Evolutionary conservation across 2,329 filamentous ascomycete species (phyloP).

Genomic region (Lasiodiplodia sp.): DNA sequence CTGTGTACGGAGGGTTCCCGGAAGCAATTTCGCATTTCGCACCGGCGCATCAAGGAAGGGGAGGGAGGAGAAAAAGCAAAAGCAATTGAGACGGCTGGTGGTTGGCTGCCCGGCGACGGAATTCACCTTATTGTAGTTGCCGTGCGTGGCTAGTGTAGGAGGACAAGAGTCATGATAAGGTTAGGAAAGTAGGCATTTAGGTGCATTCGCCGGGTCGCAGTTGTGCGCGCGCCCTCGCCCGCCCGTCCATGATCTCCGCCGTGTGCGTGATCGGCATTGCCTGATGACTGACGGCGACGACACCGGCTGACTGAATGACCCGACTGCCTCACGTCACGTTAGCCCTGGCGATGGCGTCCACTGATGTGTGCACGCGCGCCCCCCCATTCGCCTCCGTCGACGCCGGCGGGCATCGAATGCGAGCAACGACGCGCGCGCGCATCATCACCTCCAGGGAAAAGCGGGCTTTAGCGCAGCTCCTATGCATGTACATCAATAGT

Average conservation of each 20-base stretch:
- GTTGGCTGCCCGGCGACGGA: slow-evolving; percentile 2
- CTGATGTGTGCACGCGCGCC: too few species aligned
- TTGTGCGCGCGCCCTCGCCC: not conserved
- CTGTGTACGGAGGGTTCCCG: not conserved
- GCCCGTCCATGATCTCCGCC: too few species aligned
- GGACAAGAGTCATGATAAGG: not conserved
- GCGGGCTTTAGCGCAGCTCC: not conserved
- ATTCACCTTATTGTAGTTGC: not conserved
- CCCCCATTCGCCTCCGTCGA: not conserved
- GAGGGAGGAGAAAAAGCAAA: not conserved
- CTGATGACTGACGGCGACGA: not conserved
- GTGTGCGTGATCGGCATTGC: not conserved
- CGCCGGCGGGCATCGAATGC: not conserved
- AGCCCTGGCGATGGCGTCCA: not conserved
- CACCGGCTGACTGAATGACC: not conserved
- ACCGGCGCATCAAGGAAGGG: not conserved
- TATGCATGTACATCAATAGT: not conserved
- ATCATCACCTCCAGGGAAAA: not conserved
- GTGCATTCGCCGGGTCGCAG: not conserved
- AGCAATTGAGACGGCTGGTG: not conserved
- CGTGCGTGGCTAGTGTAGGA: not conserved
- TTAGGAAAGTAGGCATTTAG: not conserved
- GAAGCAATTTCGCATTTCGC: not conserved
- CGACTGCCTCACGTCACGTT: not conserved
- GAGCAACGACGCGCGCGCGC: not conserved